Percentiles rank a stretch among this genome's conserved stretches.
phyloP scores from a whole-genome alignment of 2,329 filamentous ascomycete species.

The Arachnopeziza araneosa region DNA sequence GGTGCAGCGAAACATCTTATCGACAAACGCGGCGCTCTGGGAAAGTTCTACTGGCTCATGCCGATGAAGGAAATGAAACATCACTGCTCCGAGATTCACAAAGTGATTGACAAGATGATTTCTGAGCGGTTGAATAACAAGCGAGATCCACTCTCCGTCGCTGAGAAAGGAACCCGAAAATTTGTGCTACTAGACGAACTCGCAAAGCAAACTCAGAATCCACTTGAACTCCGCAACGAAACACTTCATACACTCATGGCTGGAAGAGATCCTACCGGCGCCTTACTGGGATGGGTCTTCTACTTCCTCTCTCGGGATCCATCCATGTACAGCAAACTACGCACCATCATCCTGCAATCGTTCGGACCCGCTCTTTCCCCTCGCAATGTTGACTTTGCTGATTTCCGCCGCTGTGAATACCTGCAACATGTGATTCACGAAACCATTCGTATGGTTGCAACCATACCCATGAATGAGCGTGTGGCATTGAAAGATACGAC shows the following conservation, averaged over 20 bases:
- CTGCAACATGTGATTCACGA: conserved; percentile 21
- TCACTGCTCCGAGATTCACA: conserved; percentile 20
- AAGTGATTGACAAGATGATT: conserved; percentile 16
- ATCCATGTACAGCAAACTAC: conserved; percentile 36
- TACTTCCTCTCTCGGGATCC: conserved; percentile 36
- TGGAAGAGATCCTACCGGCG: conserved; percentile 51
- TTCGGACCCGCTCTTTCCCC: conserved; percentile 21
- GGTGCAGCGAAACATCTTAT: conserved; percentile 29
- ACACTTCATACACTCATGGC: conserved; percentile 36
- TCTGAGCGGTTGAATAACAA: conserved; percentile 7
- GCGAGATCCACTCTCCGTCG: not conserved
- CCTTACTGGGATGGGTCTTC: conserved; percentile 43
- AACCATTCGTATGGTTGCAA: conserved; percentile 39
- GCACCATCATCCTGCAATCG: conserved; percentile 33
- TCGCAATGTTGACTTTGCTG: conserved; percentile 6
- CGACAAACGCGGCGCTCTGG: conserved; percentile 36
- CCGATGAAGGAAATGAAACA: conserved; percentile 29
- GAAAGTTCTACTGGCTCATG: conserved; percentile 34
- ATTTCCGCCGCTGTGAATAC: conserved; percentile 19
- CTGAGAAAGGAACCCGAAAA: conserved; percentile 13
- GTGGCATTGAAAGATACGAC: conserved; percentile 9
- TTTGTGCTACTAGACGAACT: conserved; percentile 46
- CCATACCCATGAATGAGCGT: conserved; percentile 15
- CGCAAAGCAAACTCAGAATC: conserved; percentile 14
- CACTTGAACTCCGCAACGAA: conserved; percentile 18